Conservation (phyloP, 345 rosid genomes). For the Citrus inodora region DNA sequence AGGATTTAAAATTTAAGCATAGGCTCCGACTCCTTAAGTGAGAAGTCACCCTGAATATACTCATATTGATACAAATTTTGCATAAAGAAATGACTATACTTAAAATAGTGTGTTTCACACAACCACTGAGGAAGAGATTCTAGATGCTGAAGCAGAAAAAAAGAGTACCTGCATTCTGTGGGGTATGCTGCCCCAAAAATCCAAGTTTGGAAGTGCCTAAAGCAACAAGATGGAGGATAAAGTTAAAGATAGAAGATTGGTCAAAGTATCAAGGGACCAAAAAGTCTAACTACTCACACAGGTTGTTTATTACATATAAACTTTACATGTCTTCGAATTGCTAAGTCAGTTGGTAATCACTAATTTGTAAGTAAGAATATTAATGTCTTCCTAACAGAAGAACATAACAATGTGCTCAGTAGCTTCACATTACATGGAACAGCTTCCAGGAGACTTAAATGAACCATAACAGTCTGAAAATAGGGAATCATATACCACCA, state of each 20-base stretch:
- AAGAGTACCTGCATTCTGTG: conserved; percentile 65
- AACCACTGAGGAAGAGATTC: background rate
- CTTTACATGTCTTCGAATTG: background rate
- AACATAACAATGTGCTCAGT: background rate
- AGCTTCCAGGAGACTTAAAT: background rate
- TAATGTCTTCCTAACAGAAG: background rate
- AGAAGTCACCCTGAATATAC: background rate
- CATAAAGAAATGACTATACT: background rate
- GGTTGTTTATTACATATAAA: background rate
- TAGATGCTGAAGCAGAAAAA: background rate
- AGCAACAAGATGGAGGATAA: conserved; percentile 13
- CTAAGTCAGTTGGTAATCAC: conserved; percentile 1
- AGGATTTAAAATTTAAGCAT: background rate
- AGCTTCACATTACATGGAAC: background rate
- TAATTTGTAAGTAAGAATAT: background rate
- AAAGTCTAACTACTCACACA: background rate
- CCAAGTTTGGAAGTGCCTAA: conserved; percentile 81
- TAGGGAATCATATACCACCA: background rate
- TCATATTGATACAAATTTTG: background rate
- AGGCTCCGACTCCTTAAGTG: background rate
- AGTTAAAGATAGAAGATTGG: background rate
- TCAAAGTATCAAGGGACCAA: background rate
- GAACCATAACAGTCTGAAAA: background rate
- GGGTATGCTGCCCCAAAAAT: conserved; percentile 74
- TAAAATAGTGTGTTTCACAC: background rate